Conservation (phyloP, 129 eudicot species). For the Arctium lappa region DNA sequence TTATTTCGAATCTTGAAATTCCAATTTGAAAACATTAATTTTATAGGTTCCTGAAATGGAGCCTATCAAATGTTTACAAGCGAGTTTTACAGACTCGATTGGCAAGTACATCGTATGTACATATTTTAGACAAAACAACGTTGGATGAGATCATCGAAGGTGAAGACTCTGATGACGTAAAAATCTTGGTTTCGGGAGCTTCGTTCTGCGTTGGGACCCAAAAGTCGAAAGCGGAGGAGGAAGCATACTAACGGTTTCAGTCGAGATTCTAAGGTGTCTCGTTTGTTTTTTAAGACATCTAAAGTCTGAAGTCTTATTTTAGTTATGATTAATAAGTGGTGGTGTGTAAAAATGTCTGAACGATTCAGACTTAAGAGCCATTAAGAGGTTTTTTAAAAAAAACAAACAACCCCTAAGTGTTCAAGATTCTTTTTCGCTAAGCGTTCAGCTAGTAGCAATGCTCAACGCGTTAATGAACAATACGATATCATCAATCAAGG, state of each 20-base stretch:
- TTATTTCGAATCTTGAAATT: background rate
- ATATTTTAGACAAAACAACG: constrained; percentile 25
- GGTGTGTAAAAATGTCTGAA: no score
- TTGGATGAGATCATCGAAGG: constrained; percentile 29
- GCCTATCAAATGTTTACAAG: constrained; percentile 41
- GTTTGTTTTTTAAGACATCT: no score
- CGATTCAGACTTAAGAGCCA: no score
- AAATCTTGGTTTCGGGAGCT: constrained; percentile 47
- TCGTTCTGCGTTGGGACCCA: constrained; percentile 29
- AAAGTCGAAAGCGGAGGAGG: background rate
- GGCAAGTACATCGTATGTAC: constrained; percentile 41
- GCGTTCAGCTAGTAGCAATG: background rate
- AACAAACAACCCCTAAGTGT: no score
- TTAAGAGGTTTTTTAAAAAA: no score
- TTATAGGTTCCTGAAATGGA: background rate
- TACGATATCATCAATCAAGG: background rate
- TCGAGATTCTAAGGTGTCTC: constrained; percentile 39
- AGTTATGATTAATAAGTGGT: no score
- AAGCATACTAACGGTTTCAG: constrained; percentile 34
- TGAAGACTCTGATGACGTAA: constrained; percentile 19
- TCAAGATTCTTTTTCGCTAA: background rate
- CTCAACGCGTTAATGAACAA: background rate
- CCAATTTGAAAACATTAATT: background rate
- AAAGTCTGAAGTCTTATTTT: no score
- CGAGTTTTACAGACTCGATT: constrained; percentile 34